A percentile compares a stretch with the other conserved stretches of the same genome.
These are phyloP conservation scores for Sporothrix curviconia DNA, from an alignment of 2,329 filamentous ascomycete species.

Conservation along the genomic window DNA sequence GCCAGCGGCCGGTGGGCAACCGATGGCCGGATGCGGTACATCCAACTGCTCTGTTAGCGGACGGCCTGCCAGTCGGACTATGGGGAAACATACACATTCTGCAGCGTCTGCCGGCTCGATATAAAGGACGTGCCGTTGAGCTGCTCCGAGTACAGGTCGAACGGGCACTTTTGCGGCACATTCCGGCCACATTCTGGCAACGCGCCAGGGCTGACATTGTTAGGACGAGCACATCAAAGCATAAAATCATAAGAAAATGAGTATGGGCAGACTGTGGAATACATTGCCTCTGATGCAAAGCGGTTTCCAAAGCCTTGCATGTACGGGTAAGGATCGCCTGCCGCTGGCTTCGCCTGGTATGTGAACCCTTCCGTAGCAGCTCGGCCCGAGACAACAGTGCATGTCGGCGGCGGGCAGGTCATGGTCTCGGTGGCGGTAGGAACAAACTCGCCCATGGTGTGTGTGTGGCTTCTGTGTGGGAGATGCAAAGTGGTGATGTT, in stretches of 20 bases:
- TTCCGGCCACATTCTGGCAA: conserved; percentile 38
- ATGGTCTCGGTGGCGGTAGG: too few species aligned
- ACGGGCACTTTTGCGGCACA: conserved; percentile 36
- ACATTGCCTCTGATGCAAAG: conserved; percentile 40
- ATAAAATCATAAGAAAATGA: too few species aligned
- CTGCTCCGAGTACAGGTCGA: conserved; percentile 41
- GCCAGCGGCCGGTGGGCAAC: background rate
- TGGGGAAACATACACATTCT: conserved; percentile 30
- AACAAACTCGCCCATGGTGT: background rate
- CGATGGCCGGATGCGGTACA: conserved; percentile 13
- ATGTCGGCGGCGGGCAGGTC: background rate
- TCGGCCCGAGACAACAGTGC: background rate
- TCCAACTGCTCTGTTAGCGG: conserved; percentile 6
- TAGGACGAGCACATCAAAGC: too few species aligned
- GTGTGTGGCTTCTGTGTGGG: too few species aligned
- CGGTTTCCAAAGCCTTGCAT: conserved; percentile 50
- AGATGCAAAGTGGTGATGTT: too few species aligned
- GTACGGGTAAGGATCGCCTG: conserved; percentile 42
- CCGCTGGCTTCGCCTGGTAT: conserved; percentile 1
- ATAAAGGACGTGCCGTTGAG: conserved; percentile 37
- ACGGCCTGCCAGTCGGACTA: background rate
- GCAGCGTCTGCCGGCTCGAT: conserved; percentile 25
- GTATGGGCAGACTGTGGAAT: too few species aligned
- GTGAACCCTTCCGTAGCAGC: conserved; percentile 1
- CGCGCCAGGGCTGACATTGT: conserved; percentile 29